These are phyloP conservation scores for Cytospora paraplurivora DNA, from an alignment of 2,329 filamentous ascomycete genomes.

Conservation along the genomic window DNA sequence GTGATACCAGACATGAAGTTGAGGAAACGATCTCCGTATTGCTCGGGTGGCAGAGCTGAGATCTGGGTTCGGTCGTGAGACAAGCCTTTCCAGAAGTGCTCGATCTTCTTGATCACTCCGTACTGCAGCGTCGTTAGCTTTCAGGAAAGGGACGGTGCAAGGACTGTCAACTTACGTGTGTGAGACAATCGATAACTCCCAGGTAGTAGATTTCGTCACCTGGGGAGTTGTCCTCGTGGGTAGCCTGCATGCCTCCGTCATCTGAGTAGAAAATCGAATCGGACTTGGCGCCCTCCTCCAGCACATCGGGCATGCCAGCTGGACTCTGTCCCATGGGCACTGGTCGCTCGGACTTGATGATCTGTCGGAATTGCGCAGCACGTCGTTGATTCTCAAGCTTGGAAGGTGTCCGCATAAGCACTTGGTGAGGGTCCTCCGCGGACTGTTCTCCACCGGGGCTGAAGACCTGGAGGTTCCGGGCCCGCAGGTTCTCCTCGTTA, in stretches of 20 bases:
- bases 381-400: constrained; percentile 91
- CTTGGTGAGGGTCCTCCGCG: constrained; percentile 58
- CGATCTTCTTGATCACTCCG: constrained; percentile 88
- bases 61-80: constrained; percentile 83
- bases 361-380: constrained; percentile 85
- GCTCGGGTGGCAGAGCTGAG: constrained; percentile 84
- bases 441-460: constrained; percentile 75
- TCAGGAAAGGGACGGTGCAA: not conserved
- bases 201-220: constrained; percentile 97
- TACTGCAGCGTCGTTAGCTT: constrained; percentile 60
- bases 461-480: constrained; percentile 90
- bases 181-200: constrained; percentile 97
- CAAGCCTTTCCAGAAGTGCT: constrained; percentile 96
- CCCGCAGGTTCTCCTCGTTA: constrained; percentile 90
- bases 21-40: constrained; percentile 92
- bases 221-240: constrained; percentile 81
- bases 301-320: constrained; percentile 87
- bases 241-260: constrained; percentile 90
- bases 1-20: constrained; percentile 90
- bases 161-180: constrained; percentile 69
- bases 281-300: constrained; percentile 70
- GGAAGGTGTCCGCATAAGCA: constrained; percentile 86
- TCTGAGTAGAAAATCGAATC: constrained; percentile 88
- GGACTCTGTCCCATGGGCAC: constrained; percentile 85
- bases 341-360: constrained; percentile 89